Evolutionary conservation across 1,284 basidiomycete genomes (phyloP), one percentile per base, ranked within the genome.

Genomic region (Amylostereum chailletii): DNA sequence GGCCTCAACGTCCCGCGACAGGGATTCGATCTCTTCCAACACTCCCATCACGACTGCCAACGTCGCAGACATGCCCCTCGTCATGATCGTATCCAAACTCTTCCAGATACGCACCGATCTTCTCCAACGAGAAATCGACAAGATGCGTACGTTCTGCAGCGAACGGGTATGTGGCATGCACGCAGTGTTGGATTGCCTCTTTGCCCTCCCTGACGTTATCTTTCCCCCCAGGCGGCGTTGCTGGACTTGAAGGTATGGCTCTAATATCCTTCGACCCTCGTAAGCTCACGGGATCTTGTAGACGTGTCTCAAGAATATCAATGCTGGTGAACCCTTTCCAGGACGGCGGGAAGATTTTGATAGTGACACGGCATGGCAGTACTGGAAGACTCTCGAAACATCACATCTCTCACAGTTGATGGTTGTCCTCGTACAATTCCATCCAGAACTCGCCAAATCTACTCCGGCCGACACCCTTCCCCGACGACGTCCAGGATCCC

Each of bases 241-340:
- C 77, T 77, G 46, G 92, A 94, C 63, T 71, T 94, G 45, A 94
- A 93, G 76, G 86, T 85, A 38, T 31, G n/a, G 6, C 9, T 43
- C 26, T 10, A 45, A 31, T 32, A 5, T 11, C n/a, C 1, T 37
- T 42, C 29, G n/a, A 46, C 38, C 19, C 41, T n/a, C 3, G 44
- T 42, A 30, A 34, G n/a, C 42, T 48, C 10, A 55, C 55, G 50
- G 36, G 34, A 39, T 51, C 51, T 45, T 61, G 3, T 68, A 94
- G 86, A 90, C 86, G 33, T 94, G 90, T 62, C 73, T 97, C 49
- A 94, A 93, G 69, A 91, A 94, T 55, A 88, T 98, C 63, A 90
- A 87, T 52, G 85, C 89, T 5, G 87, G 90, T 39, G 74, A 79
- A 26, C 70, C 87, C 0, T 93, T 94, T 63, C 93, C 94, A 0